Percentiles rank a stretch among this genome's conserved stretches.
Evolutionary conservation across 2,329 filamentous ascomycete genomes (phyloP).

Genomic region (Conoideocrella luteorostrata): DNA sequence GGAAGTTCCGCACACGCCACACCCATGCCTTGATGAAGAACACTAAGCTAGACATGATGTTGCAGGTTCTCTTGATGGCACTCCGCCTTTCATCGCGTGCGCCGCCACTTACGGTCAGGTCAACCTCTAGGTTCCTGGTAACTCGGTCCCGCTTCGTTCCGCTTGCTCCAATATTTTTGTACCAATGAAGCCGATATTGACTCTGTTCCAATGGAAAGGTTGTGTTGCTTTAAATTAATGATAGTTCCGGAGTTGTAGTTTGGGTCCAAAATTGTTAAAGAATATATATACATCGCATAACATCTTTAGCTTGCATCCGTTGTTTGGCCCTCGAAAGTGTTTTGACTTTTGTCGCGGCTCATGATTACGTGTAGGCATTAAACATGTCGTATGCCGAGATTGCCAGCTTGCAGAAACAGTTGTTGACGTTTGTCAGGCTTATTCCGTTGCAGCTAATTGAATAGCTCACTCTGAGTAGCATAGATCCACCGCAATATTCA

Average conservation of each 20-base stretch:
- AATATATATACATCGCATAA: too few relatives aligned
- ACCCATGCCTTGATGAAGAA: constrained; percentile 10
- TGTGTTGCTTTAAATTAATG: neutral
- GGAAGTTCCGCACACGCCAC: neutral
- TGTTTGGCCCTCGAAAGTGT: too few relatives aligned
- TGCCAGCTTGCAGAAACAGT: too few relatives aligned
- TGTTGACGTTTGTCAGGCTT: too few relatives aligned
- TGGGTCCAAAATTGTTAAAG: neutral
- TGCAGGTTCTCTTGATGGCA: constrained; percentile 8
- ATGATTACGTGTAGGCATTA: too few relatives aligned
- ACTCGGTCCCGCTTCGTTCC: constrained; percentile 1
- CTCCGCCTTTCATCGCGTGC: neutral
- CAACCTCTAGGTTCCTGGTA: constrained; percentile 4
- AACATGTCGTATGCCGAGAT: too few relatives aligned
- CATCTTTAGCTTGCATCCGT: too few relatives aligned
- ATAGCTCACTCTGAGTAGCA: too few relatives aligned
- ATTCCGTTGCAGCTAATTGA: too few relatives aligned
- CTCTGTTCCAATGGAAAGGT: constrained; percentile 1
- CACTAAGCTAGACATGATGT: constrained; percentile 11
- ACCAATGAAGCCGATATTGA: constrained; percentile 2
- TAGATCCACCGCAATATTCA: too few relatives aligned
- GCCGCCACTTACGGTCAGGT: constrained; percentile 7
- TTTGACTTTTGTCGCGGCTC: too few relatives aligned
- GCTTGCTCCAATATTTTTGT: constrained; percentile 6
- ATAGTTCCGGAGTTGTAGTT: constrained; percentile 1